Base-by-base conservation (phyloP, 345 rosid genomes). In the Angophora floribunda region DNA sequence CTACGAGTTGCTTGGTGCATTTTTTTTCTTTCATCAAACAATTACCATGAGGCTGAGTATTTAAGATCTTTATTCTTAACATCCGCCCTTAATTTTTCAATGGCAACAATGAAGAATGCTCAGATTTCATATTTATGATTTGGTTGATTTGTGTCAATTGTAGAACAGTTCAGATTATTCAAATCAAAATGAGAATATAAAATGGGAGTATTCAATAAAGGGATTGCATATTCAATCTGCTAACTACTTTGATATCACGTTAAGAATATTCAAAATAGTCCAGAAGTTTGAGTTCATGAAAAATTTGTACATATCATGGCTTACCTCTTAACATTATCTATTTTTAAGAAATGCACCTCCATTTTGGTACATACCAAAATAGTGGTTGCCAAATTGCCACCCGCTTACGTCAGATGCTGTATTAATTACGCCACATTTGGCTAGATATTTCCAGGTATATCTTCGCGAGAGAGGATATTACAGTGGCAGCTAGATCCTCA, bases 181-280 rank as follows among this genome's bases (percentile, higher is more conserved):
- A 16, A 67, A 67, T 32, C 12, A 32, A 67, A 32, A 16, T 30
- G 7, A 67, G 44, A 32, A 67, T 4, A 8, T 67, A 67, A 32
- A 32, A 2, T 14, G 6, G 6, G 45, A 67, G 79, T 32, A 32
- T 67, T 6, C 4, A 0, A 15, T 30, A 44, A 10, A 55, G 22
- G 7, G 41, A 67, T 4, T 30, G 12, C 44, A 67, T 15, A 67
- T 21, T 15, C 78, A 30, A 67, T 67, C 44, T 9, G 8, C 10
- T 19, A 53, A 53, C 21, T 15, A 2, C 4, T 14, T 15, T 65
- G 44, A 30, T 30, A 15, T 3, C 0, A 30, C 1, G 0, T 7
- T 67, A 4, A 67, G 19, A 67, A 16, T 57, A n/a, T 30, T 67
- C 2, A 8, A 8, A 15, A 0, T 1, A 10, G 22, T 67, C 45